phyloP scores from a whole-genome alignment of 129 eudicot genomes.

The Flaveria trinervia region DNA sequence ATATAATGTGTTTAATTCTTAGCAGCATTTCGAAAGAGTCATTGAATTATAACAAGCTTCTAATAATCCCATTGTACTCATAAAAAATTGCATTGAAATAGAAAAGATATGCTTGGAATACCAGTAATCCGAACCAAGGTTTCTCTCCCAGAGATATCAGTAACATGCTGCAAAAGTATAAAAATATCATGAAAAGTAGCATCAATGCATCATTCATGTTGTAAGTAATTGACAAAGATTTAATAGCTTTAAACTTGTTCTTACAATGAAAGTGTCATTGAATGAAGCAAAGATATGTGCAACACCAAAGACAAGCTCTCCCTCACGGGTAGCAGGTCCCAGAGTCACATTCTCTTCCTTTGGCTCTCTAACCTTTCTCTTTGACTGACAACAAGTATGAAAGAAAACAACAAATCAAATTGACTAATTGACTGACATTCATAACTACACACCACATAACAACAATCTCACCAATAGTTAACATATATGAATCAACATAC shows the following conservation, averaged over 20 bases:
- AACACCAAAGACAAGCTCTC: constrained; percentile 59
- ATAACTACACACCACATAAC: too few species aligned
- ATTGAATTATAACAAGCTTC: too few species aligned
- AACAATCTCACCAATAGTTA: too few species aligned
- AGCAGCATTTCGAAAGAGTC: too few species aligned
- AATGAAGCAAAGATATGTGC: constrained; percentile 44
- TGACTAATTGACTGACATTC: too few species aligned
- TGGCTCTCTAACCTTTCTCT: constrained; percentile 61
- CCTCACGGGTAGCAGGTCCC: constrained; percentile 57
- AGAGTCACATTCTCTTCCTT: constrained; percentile 70
- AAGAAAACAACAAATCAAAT: too few species aligned
- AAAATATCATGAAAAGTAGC: too few species aligned
- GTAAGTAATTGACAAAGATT: too few species aligned
- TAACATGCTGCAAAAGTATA: constrained; percentile 49
- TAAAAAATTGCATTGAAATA: background rate
- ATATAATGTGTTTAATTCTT: too few species aligned
- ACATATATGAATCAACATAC: too few species aligned
- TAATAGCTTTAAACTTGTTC: background rate
- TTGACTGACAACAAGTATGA: constrained; percentile 32
- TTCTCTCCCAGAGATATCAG: constrained; percentile 68
- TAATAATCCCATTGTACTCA: background rate
- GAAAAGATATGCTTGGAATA: background rate
- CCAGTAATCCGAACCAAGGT: constrained; percentile 74
- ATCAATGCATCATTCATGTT: too few species aligned
- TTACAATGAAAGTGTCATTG: constrained; percentile 65